Base-by-base conservation (phyloP, 1,284 basidiomycete species). In the Ganoderma boninense region DNA sequence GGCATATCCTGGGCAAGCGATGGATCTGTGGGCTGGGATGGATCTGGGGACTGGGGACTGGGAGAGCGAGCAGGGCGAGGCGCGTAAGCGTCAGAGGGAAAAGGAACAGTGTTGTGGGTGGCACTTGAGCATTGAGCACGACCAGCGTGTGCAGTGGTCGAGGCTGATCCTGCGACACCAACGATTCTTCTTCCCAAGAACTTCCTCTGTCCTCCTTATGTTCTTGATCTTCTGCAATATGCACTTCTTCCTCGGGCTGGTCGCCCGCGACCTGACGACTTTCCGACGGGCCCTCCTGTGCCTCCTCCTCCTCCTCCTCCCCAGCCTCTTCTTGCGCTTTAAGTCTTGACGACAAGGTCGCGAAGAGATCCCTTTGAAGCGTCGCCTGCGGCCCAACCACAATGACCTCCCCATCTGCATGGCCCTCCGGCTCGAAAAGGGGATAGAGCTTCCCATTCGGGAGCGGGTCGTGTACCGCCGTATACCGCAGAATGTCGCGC, bases 331-430 rank as follows among this genome's bases (percentile, higher is more conserved):
- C 69, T 59, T 84, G 83, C 80, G 43, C 82, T 8, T 44, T 57
- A 26, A 64, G 1, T 7, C 35, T 32, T 20, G 59, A 65, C 4
- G 57, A 63, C 11, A 63, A 32, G 32, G 42, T 61, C 61, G 78
- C 76, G 71, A 90, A 85, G 66, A 83, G 79, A 56, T 85, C 82
- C 32, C 84, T 82, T 23, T 80, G 83, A 2, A 90, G 75, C 3
- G 78, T 75, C 7, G 84, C 84, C 44, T 81, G 78, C 0, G 89
- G 89, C 10, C 90, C 90, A 23, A 92, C 84, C 38, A 93, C 77
- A 62, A 93, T 77, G 18, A 92, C 80, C 69, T 93, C 92, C 0
- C 89, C 88, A 61, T 88, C 86, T 4, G 84, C 83, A 75, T 91
- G 87, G 0, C 87, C 83, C 10, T 86, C 80, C 2, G 82, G 80